Conservation (phyloP, 495 filamentous ascomycete genomes). For the Choiromyces venosus region DNA sequence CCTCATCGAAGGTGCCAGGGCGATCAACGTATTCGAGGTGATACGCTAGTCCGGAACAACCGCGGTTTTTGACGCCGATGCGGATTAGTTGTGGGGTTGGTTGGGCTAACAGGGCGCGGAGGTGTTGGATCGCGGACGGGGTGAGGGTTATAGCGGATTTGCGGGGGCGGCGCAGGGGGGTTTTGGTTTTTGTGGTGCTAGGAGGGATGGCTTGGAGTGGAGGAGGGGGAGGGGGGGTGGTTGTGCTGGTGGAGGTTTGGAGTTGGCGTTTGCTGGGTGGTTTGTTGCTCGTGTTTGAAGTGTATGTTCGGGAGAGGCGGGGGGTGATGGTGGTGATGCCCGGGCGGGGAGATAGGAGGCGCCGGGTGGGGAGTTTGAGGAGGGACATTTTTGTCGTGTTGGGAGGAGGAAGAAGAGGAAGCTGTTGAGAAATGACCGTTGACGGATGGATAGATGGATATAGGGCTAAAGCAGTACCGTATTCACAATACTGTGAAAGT, state of each 20-base stretch:
- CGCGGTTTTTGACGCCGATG: constrained; percentile 87
- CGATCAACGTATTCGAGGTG: constrained; percentile 93
- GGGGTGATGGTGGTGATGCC: neutral
- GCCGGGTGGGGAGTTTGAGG: no score
- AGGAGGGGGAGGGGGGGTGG: neutral
- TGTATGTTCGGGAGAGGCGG: neutral
- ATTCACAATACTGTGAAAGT: neutral
- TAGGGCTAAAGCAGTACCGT: neutral
- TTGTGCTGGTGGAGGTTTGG: neutral
- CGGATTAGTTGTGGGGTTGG: constrained; percentile 88
- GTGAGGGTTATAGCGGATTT: constrained; percentile 91
- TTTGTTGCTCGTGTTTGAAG: neutral
- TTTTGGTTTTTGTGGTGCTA: neutral
- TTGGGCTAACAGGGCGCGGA: constrained; percentile 66
- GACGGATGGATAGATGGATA: neutral
- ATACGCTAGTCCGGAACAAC: constrained; percentile 95
- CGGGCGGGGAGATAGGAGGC: no score
- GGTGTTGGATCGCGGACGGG: constrained; percentile 65
- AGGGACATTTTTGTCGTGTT: no score
- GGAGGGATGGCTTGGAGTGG: neutral
- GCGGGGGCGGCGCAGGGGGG: constrained; percentile 69
- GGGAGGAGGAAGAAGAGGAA: neutral
- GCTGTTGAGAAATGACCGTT: neutral
- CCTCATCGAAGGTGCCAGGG: constrained; percentile 78
- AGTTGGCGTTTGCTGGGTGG: neutral